Conservation (phyloP, 1,284 basidiomycete species). For the Naganishia liquefaciens region DNA sequence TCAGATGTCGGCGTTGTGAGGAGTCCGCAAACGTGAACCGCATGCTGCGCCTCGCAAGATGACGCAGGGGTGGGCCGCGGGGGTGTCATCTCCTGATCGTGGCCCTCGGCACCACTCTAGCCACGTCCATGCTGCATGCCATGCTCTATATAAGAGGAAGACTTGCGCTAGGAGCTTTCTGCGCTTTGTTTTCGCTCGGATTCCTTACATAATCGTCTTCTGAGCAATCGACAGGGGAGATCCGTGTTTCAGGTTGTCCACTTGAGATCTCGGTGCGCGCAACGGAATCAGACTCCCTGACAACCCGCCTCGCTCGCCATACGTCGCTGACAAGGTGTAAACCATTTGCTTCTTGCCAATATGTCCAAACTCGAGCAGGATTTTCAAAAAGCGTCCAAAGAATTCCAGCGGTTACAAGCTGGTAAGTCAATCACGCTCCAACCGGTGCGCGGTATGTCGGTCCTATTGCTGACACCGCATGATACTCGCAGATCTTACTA, state of each 20-base stretch:
- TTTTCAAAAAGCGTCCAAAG: conserved; percentile 66
- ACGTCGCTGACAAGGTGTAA: too few relatives aligned
- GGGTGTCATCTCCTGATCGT: too few relatives aligned
- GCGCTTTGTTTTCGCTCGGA: neutral
- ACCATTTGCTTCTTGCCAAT: neutral
- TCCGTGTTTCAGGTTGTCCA: conserved; percentile 3
- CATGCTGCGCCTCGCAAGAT: too few relatives aligned
- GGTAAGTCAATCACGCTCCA: conserved; percentile 43
- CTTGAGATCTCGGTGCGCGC: neutral
- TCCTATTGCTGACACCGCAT: neutral
- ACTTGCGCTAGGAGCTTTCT: neutral
- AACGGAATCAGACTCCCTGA: neutral
- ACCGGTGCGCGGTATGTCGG: neutral
- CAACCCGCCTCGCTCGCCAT: neutral
- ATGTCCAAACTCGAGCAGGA: conserved; percentile 43
- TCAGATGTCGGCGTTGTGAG: neutral
- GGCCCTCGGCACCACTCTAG: too few relatives aligned
- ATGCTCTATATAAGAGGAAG: neutral
- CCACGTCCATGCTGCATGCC: too few relatives aligned
- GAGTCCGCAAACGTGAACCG: too few relatives aligned
- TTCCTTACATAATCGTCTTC: neutral
- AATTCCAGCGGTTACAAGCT: conserved; percentile 76
- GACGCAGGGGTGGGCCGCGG: too few relatives aligned
- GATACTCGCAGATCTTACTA: conserved; percentile 61
- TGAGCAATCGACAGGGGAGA: neutral